Percentiles rank a stretch among this genome's conserved stretches.
These are phyloP conservation scores for Ustilago shanxiensis DNA, from an alignment of 1,284 basidiomycete species.

Conservation along the genomic window DNA sequence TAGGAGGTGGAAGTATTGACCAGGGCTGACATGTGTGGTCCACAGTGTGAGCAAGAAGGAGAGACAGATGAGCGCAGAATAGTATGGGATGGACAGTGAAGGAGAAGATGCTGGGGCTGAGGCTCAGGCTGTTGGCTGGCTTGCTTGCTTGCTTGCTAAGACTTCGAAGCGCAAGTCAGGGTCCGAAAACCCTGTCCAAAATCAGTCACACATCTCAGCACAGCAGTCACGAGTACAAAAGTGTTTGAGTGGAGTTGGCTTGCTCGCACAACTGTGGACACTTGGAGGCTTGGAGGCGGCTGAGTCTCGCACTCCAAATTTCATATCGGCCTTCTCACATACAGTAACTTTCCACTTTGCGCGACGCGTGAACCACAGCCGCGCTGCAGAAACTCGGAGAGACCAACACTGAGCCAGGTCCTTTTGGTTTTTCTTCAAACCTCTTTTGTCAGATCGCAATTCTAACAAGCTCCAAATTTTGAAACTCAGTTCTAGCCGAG, in stretches of 20 bases:
- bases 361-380: conserved; percentile 41
- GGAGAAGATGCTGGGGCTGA: neutral
- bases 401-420: conserved; percentile 24
- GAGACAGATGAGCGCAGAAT: neutral
- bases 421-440: too few species aligned
- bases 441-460: neutral
- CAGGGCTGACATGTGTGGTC: neutral
- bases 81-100: neutral
- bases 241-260: conserved; percentile 6
- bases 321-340: too few species aligned
- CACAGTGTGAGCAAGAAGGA: neutral
- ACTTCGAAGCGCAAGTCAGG: conserved; percentile 9
- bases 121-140: too few species aligned
- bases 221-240: neutral
- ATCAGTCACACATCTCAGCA: conserved; percentile 3
- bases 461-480: neutral
- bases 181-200: neutral
- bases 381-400: conserved; percentile 5
- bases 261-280: too few species aligned
- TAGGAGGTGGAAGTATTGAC: neutral
- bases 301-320: conserved; percentile 21
- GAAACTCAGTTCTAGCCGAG: conserved; percentile 7
- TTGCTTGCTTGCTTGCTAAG: too few species aligned
- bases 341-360: conserved; percentile 38
- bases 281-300: conserved; percentile 10